Evolutionary conservation across 176 grass and related monocot genomes (phyloP), one percentile per base, ranked within the genome.

Genomic region (Musa itinerans): DNA sequence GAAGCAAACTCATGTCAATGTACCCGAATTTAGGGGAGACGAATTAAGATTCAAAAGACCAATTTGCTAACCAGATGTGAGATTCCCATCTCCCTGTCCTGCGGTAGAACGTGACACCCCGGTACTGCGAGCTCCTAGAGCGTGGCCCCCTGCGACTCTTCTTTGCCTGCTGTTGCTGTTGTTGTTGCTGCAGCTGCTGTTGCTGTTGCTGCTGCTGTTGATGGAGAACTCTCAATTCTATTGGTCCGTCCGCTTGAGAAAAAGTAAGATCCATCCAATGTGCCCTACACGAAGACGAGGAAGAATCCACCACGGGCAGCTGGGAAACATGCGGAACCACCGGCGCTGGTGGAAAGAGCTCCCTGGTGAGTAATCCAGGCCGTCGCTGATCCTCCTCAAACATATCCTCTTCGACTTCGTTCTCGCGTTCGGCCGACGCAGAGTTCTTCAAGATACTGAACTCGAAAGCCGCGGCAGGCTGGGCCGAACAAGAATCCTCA

Each of bases 21-120:
- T 52, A 21, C 43, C 34, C 68, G 21, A 51, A 50, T 70, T 21
- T n/a, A 10, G 13, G 43, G 14, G 29, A 70, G 48, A 19, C 50
- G 2, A 50, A 70, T 51, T 43, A n/a, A 15, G 17, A 15, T 1
- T 51, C 25, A 50, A 19, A 70, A 17, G 16, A 48, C 7, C 25
- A 70, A 70, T 2, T 48, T 59, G 73, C 73, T 75, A 19, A 75
- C 73, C 73, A 75, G 53, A 75, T 75, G 73, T 75, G 73, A 29
- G 73, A 75, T 58, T 75, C 73, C 73, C 73, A 75, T 75, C 73
- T 75, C 24, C 73, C 73, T 11, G 73, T 75, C 55, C 73, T 58
- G 26, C 73, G 73, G 54, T 75, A 75, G 55, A 75, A 75, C 26
- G 73, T 75, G 52, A 75, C 73, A 3, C 73, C 73, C 9, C 73